These are phyloP conservation scores for Alternaria triticina DNA, from an alignment of 2,329 filamentous ascomycete species.

Conservation along the genomic window DNA sequence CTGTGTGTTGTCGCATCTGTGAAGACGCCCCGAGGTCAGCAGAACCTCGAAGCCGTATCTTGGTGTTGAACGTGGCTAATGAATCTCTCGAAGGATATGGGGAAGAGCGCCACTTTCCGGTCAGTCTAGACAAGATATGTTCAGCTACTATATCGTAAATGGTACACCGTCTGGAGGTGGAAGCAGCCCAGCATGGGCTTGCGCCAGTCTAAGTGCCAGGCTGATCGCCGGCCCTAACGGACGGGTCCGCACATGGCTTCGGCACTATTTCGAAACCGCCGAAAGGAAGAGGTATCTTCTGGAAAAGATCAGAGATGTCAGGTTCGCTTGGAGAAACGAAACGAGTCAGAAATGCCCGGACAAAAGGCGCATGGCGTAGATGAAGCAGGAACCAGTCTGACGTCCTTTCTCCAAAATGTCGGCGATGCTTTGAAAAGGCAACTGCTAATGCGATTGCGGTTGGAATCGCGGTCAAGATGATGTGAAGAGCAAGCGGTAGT, in stretches of 20 bases:
- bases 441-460: not conserved
- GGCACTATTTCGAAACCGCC: conserved; percentile 22
- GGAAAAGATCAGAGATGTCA: conserved; percentile 14
- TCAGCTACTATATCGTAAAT: not conserved
- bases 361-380: not conserved
- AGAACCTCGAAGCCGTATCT: not conserved
- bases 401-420: not conserved
- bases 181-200: conserved; percentile 1
- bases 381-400: not conserved
- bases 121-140: not conserved
- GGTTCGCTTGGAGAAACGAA: conserved; percentile 4
- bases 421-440: not conserved
- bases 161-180: not conserved
- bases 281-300: conserved; percentile 18
- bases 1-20: not conserved
- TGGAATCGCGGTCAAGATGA: conserved; percentile 9
- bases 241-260: conserved; percentile 18
- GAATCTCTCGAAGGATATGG: not conserved
- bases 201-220: conserved; percentile 7
- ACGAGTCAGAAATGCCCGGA: conserved; percentile 12
- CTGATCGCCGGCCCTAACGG: conserved; percentile 18
- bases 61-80: not conserved
- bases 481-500: conserved; percentile 7
- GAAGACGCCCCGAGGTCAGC: not conserved
- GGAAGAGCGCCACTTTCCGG: not conserved